phyloP scores from a whole-genome alignment of 352 stramenopile species.

The Pythium scleroteichum region DNA sequence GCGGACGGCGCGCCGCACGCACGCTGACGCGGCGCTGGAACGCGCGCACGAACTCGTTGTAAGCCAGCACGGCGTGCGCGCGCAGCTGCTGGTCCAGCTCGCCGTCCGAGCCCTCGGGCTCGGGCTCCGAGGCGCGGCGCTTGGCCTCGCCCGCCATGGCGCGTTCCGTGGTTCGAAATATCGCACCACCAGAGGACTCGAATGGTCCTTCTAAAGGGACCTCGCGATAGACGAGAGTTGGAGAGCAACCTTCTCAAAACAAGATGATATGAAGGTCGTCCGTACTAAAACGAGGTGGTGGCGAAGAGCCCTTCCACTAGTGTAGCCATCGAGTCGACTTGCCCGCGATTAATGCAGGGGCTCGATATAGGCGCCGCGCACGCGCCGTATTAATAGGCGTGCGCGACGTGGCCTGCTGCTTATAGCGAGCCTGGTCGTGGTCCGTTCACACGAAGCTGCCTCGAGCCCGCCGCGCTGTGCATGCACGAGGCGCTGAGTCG shows the following conservation, averaged over 20 bases:
- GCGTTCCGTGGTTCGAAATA: conserved; percentile 13
- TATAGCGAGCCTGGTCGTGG: too few species aligned
- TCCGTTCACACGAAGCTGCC: too few species aligned
- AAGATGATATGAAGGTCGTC: conserved; percentile 6
- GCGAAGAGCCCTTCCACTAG: too few species aligned
- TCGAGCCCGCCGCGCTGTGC: not conserved
- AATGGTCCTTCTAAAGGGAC: too few species aligned
- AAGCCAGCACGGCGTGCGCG: conserved; percentile 53
- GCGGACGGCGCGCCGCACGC: conserved; percentile 14
- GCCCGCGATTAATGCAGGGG: not conserved
- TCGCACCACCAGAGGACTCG: too few species aligned
- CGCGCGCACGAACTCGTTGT: conserved; percentile 70
- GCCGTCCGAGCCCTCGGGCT: conserved; percentile 21
- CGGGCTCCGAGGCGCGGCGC: conserved; percentile 3
- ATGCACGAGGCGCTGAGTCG: not conserved
- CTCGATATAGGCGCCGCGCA: too few species aligned
- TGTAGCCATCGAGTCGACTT: conserved; percentile 11
- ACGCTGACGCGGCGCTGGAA: conserved; percentile 64
- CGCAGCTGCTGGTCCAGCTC: conserved; percentile 81
- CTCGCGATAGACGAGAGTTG: too few species aligned
- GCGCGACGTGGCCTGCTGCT: too few species aligned
- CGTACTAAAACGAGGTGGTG: too few species aligned
- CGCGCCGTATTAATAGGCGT: conserved; percentile 8
- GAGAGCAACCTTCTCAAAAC: not conserved
- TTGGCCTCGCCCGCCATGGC: not conserved